Evolutionary conservation across 1,284 basidiomycete species (phyloP).

Genomic region (Fomitiporia mediterranea): DNA sequence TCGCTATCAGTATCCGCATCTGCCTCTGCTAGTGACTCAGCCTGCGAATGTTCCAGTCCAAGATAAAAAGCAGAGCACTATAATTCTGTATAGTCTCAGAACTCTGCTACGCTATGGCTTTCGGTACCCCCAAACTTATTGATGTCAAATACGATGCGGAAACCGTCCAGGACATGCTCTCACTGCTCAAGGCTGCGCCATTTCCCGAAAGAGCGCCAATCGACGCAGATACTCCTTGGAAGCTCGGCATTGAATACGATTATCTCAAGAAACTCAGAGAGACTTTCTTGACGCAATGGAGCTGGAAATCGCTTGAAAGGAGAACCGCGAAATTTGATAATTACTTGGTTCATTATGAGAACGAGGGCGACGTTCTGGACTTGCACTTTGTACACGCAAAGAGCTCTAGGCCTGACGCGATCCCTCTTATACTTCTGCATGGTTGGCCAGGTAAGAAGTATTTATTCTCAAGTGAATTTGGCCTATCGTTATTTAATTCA

Average conservation of each 20-base stretch:
- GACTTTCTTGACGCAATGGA: slow-evolving; percentile 20
- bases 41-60: no score
- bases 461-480: background rate
- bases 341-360: slow-evolving; percentile 22
- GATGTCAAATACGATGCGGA: slow-evolving; percentile 6
- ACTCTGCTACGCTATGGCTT: slow-evolving; percentile 3
- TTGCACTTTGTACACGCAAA: slow-evolving; percentile 25
- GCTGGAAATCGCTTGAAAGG: slow-evolving; percentile 16
- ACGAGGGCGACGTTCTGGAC: slow-evolving; percentile 17
- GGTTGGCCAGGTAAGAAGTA: slow-evolving; percentile 25
- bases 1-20: no score
- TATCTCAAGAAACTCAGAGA: slow-evolving; percentile 20
- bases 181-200: slow-evolving; percentile 14
- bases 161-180: slow-evolving; percentile 15
- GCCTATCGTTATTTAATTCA: background rate
- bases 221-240: slow-evolving; percentile 13
- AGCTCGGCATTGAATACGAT: slow-evolving; percentile 21
- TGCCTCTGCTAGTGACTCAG: no score
- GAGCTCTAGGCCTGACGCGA: slow-evolving; percentile 22
- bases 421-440: slow-evolving; percentile 25
- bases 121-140: slow-evolving; percentile 1
- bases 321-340: slow-evolving; percentile 18
- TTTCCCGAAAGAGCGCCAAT: slow-evolving; percentile 19
- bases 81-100: no score
- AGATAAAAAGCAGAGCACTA: no score